These are phyloP conservation scores for Cornus suecica DNA, from an alignment of 148 eudicot genomes.

Conservation along the genomic window DNA sequence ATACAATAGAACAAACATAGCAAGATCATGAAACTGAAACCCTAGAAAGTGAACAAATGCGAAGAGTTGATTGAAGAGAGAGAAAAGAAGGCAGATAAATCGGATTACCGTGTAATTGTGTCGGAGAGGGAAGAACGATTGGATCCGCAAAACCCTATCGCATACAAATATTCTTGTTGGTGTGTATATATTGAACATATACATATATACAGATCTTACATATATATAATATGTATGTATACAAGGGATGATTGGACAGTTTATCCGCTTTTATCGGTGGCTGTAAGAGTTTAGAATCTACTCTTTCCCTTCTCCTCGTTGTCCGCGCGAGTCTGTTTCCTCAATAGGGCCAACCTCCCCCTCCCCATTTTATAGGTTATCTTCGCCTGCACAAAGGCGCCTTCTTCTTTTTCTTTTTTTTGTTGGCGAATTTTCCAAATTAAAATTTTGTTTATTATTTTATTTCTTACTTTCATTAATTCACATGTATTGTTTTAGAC, in stretches of 20 bases:
- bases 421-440: no score
- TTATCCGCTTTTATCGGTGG: conserved; percentile 11
- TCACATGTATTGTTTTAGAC: no score
- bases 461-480: no score
- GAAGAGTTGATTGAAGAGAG: not conserved
- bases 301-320: not conserved
- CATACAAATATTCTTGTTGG: not conserved
- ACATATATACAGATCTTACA: no score
- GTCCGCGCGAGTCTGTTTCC: not conserved
- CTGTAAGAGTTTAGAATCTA: not conserved
- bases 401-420: no score
- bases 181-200: not conserved
- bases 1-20: not conserved
- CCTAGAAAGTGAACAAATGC: not conserved
- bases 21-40: not conserved
- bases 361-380: not conserved
- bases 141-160: conserved; percentile 12
- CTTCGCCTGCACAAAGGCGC: not conserved
- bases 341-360: not conserved
- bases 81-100: conserved; percentile 7
- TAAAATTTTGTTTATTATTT: no score
- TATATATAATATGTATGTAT: not conserved
- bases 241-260: conserved; percentile 1
- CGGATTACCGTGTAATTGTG: conserved; percentile 25
- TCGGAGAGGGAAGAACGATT: conserved; percentile 10